These are phyloP conservation scores for Wickerhamiella spandovensis DNA, from an alignment of 805 yeast genomes.

Conservation along the genomic window DNA sequence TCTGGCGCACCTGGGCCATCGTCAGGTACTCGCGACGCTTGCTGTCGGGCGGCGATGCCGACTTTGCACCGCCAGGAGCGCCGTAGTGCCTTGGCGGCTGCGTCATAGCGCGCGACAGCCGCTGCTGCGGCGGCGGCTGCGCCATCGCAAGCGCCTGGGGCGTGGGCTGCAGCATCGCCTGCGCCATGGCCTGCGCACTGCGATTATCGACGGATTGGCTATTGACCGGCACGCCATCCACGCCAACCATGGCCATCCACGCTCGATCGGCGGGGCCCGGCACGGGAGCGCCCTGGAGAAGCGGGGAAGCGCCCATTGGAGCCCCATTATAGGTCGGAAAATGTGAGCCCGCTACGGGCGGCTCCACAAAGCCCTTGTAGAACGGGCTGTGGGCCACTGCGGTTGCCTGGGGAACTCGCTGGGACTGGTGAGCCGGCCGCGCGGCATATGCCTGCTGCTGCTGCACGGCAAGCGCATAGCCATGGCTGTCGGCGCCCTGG, in stretches of 20 bases:
- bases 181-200: constrained; percentile 1
- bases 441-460: neutral
- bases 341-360: neutral
- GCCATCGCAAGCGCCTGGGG: constrained; percentile 1
- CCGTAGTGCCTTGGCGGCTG: neutral
- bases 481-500: constrained; percentile 5
- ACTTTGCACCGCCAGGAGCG: neutral
- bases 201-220: neutral
- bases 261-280: neutral
- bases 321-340: neutral
- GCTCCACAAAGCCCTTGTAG: constrained; percentile 1
- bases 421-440: neutral
- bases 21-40: constrained; percentile 18
- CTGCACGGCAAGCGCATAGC: neutral
- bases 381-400: constrained; percentile 1
- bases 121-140: neutral
- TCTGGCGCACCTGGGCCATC: constrained; percentile 27
- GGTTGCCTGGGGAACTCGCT: neutral
- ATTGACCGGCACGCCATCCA: neutral
- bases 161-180: constrained; percentile 12
- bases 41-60: constrained; percentile 2
- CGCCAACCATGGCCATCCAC: neutral
- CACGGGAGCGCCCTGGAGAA: neutral
- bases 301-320: neutral
- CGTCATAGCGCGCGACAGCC: neutral